Conservation (phyloP, 169 alveolate species). For the Eimeria zaria region DNA sequence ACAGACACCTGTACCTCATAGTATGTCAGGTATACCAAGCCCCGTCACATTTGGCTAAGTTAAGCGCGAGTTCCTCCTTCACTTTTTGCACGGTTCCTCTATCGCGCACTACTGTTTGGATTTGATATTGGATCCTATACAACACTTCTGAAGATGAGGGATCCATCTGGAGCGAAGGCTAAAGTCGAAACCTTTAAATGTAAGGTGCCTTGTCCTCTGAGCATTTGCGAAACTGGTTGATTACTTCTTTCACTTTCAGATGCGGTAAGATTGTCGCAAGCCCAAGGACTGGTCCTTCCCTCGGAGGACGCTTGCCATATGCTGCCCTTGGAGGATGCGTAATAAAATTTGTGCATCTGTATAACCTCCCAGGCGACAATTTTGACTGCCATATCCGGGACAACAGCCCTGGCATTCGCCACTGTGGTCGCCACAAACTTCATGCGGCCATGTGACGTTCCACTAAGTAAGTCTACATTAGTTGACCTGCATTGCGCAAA, state of each 20-base stretch:
- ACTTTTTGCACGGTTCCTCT: conserved; percentile 69
- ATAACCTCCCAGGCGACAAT: conserved; percentile 66
- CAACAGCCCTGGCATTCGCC: conserved; percentile 21
- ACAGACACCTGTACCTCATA: conserved; percentile 31
- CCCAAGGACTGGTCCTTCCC: conserved; percentile 9
- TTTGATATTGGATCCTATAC: conserved; percentile 26
- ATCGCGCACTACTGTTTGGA: conserved; percentile 36
- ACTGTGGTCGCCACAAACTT: conserved; percentile 43
- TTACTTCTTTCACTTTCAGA: conserved; percentile 25
- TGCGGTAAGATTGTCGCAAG: conserved; percentile 62
- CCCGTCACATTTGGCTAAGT: conserved; percentile 34
- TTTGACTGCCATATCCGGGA: conserved; percentile 71
- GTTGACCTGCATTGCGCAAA: conserved; percentile 22
- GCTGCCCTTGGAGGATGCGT: not conserved
- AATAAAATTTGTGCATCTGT: not conserved
- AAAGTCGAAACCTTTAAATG: conserved; percentile 78
- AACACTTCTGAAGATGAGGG: conserved; percentile 52
- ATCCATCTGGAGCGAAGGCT: conserved; percentile 77
- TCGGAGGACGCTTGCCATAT: not conserved
- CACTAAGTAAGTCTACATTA: conserved; percentile 72
- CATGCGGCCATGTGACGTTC: conserved; percentile 75
- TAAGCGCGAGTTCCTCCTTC: conserved; percentile 67
- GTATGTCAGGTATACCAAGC: not conserved
- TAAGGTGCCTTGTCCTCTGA: conserved; percentile 1
- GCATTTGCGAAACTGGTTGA: not conserved